Percentiles rank a stretch among this genome's conserved stretches.
These are phyloP conservation scores for Akanthomyces uredinophilus DNA, from an alignment of 2,329 filamentous ascomycete species.

Conservation along the genomic window DNA sequence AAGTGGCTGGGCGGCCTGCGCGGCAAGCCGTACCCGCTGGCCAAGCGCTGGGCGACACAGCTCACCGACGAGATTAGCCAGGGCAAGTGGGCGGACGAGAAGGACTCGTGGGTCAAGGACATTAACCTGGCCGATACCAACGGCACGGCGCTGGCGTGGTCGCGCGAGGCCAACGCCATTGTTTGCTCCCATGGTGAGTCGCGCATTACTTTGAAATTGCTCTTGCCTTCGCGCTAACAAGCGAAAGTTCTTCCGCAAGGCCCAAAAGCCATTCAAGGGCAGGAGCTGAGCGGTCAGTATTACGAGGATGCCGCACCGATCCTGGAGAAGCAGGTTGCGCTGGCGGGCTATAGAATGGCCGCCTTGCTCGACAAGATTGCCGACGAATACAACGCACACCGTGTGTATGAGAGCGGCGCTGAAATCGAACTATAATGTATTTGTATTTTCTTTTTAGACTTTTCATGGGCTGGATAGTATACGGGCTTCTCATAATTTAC, in stretches of 20 bases:
- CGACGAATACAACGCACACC: slow-evolving; percentile 26
- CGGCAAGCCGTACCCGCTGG: slow-evolving; percentile 45
- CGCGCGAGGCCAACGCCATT: slow-evolving; percentile 55
- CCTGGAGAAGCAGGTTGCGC: slow-evolving; percentile 61
- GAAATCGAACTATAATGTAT: slow-evolving; percentile 26
- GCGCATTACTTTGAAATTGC: neutral
- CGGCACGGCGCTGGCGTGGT: slow-evolving; percentile 58
- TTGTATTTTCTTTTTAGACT: neutral
- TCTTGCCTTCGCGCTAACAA: neutral
- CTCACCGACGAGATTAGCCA: slow-evolving; percentile 49
- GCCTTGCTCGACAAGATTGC: slow-evolving; percentile 62
- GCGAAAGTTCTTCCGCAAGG: slow-evolving; percentile 57
- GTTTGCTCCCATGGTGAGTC: slow-evolving; percentile 56
- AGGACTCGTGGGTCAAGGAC: slow-evolving; percentile 51
- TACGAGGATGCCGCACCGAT: slow-evolving; percentile 59
- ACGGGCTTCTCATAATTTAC: too few relatives aligned
- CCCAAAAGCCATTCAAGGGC: slow-evolving; percentile 48
- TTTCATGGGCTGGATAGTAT: neutral
- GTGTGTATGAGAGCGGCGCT: slow-evolving; percentile 16
- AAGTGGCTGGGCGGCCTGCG: slow-evolving; percentile 54
- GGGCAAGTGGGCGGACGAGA: slow-evolving; percentile 49
- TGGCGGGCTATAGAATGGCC: slow-evolving; percentile 63
- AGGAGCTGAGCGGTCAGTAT: slow-evolving; percentile 60
- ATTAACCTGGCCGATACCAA: slow-evolving; percentile 50
- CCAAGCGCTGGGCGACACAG: slow-evolving; percentile 50